phyloP scores from a whole-genome alignment of 345 rosid genomes.

The Eucalyptus cloeziana region DNA sequence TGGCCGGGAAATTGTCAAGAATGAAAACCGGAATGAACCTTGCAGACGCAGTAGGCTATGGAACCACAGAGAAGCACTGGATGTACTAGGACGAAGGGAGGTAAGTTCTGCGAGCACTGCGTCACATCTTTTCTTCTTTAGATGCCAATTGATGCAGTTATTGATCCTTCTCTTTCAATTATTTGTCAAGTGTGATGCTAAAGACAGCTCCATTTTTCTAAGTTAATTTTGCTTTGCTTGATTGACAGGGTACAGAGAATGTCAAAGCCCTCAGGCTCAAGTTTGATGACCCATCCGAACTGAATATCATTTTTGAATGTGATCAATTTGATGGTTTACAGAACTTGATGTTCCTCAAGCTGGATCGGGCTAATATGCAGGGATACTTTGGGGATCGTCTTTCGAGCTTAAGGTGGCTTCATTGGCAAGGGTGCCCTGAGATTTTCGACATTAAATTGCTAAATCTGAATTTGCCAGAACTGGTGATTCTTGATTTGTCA shows the following conservation, averaged over 20 bases:
- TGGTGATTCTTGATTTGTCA: not conserved
- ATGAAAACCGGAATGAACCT: rapidly evolving
- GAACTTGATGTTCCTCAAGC: not conserved
- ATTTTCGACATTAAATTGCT: rapidly evolving
- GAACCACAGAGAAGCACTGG: rapidly evolving
- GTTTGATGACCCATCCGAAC: rapidly evolving
- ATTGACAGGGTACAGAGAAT: rapidly evolving
- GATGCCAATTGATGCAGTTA: not conserved
- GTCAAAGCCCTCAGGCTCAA: rapidly evolving
- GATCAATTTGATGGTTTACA: not conserved
- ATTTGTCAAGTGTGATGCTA: not conserved
- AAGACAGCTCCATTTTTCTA: not conserved
- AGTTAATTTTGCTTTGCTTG: too few relatives aligned
- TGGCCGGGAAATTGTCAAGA: not conserved
- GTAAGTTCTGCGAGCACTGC: not conserved
- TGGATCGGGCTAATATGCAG: rapidly evolving
- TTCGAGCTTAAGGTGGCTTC: not conserved
- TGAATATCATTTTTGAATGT: rapidly evolving
- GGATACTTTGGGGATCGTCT: not conserved
- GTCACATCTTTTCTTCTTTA: not conserved
- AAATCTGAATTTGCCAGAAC: rapidly evolving
- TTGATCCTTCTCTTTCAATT: not conserved
- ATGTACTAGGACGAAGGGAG: rapidly evolving
- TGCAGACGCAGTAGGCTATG: rapidly evolving
- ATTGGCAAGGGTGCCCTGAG: rapidly evolving